phyloP scores from a whole-genome alignment of 768 basidiomycete genomes.

The Solioccasus polychromus region DNA sequence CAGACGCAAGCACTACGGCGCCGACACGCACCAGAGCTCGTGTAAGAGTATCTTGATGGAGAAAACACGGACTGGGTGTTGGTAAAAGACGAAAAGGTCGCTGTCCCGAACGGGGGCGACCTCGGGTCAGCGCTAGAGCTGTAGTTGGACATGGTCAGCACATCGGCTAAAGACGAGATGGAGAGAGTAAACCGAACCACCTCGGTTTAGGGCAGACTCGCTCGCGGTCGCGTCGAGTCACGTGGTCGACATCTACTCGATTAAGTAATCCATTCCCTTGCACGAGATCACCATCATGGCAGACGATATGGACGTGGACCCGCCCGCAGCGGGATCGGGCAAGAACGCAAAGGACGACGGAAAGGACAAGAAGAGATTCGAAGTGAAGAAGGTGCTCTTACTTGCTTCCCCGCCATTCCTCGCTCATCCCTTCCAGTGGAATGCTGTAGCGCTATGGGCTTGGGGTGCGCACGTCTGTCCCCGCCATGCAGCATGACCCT shows the following conservation, averaged over 20 bases:
- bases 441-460: constrained; percentile 97
- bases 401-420: not conserved
- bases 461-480: constrained; percentile 65
- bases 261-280: constrained; percentile 15
- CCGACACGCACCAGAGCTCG: constrained; percentile 47
- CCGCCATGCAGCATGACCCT: constrained; percentile 4
- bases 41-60: constrained; percentile 58
- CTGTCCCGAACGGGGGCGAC: constrained; percentile 63
- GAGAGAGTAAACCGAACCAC: constrained; percentile 32
- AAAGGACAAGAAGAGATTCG: constrained; percentile 84
- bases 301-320: constrained; percentile 73
- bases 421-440: constrained; percentile 65
- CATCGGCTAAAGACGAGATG: constrained; percentile 25
- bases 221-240: constrained; percentile 39
- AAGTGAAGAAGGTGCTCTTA: constrained; percentile 90
- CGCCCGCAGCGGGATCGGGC: constrained; percentile 32
- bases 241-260: constrained; percentile 28
- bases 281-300: constrained; percentile 39
- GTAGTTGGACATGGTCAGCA: constrained; percentile 41
- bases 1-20: not conserved
- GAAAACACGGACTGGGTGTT: constrained; percentile 54
- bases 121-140: constrained; percentile 42
- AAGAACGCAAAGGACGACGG: constrained; percentile 51
- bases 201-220: constrained; percentile 37
- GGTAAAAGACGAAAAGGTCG: constrained; percentile 52